Evolutionary conservation across 805 yeast genomes (phyloP).

Genomic region (Ogataea pilisensis): DNA sequence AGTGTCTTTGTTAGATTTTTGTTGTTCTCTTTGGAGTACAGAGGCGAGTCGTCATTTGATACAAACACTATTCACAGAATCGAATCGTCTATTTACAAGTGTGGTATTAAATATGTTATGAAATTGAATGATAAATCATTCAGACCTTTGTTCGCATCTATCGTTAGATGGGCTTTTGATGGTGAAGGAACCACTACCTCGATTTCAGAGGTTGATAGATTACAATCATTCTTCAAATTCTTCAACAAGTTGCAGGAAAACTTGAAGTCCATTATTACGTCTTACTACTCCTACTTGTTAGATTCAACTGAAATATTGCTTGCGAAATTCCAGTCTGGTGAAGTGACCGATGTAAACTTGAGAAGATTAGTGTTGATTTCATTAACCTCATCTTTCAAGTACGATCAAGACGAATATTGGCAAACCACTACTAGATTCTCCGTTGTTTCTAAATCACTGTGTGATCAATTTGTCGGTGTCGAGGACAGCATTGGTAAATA

Average conservation of each 20-base stretch:
- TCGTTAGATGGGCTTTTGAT: conserved; percentile 88
- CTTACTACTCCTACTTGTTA: conserved; percentile 79
- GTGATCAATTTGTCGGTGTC: conserved; percentile 61
- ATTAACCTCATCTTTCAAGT: conserved; percentile 74
- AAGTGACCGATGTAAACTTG: conserved; percentile 45
- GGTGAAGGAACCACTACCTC: conserved; percentile 62
- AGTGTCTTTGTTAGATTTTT: conserved; percentile 64
- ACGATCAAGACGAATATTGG: conserved; percentile 96
- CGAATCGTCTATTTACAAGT: conserved; percentile 68
- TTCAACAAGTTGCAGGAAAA: conserved; percentile 80
- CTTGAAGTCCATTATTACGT: conserved; percentile 81
- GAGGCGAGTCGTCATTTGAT: conserved; percentile 56
- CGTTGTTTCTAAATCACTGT: conserved; percentile 55
- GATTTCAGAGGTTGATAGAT: conserved; percentile 51
- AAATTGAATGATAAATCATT: conserved; percentile 91
- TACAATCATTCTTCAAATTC: conserved; percentile 76
- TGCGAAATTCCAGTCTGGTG: conserved; percentile 41
- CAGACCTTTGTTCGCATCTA: conserved; percentile 83
- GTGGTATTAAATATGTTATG: conserved; percentile 76
- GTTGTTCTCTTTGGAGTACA: conserved; percentile 66
- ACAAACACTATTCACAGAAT: conserved; percentile 73
- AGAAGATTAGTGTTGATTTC: conserved; percentile 74
- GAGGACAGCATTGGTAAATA: conserved; percentile 76
- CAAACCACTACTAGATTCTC: conserved; percentile 82
- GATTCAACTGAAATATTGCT: conserved; percentile 66